Evolutionary conservation across 2,329 filamentous ascomycete genomes (phyloP), one percentile per base, ranked within the genome.

Genomic region (Chrysosphaeria jannelii): DNA sequence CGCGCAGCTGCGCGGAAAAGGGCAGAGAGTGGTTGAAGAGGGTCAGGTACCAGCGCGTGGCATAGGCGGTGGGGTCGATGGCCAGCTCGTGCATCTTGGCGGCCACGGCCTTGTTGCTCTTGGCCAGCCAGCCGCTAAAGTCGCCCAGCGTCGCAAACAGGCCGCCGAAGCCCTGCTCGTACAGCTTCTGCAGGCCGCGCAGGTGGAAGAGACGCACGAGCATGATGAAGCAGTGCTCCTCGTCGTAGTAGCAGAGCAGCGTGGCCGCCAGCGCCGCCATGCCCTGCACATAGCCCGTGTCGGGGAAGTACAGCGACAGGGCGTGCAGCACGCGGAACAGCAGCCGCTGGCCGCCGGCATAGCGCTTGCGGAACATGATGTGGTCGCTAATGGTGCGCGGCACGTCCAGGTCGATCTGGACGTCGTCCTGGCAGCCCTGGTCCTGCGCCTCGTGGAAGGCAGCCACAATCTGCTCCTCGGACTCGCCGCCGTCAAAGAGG

Each of bases 1-100:
- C 71, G 23, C 85, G 70, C 17, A 97, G 63, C 43, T 93, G 85
- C 4, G 81, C 79, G 0, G 75, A 59, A 36, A 93, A 97, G 0
- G 85, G 85, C 24, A 97, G 74, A 10, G 76, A 88, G 37, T 93
- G 70, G 44, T 93, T 93, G 55, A 97, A 97, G 6, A 97, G 53
- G 2, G 85, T 97, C 24, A 97, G 54, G 40, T 97, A 97, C 85
- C 85, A 97, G 24, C 79, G 58, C 4, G 81, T 93, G 15, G 79
- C 85, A 39, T 91, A 97, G n/a, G 79, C 68, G 2, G 78, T 90
- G 10, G 75, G 64, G 20, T 75, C 64, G 34, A 97, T 85, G 30
- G 57, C 55, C 14, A 91, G 55, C 29, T 79, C 69, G 22, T 56
- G 69, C 39, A 93, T 50, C 44, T 79, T 78, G 35, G 54, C 51